These are phyloP conservation scores for Monilinia aucupariae DNA, from an alignment of 2,329 filamentous ascomycete genomes.

Conservation along the genomic window DNA sequence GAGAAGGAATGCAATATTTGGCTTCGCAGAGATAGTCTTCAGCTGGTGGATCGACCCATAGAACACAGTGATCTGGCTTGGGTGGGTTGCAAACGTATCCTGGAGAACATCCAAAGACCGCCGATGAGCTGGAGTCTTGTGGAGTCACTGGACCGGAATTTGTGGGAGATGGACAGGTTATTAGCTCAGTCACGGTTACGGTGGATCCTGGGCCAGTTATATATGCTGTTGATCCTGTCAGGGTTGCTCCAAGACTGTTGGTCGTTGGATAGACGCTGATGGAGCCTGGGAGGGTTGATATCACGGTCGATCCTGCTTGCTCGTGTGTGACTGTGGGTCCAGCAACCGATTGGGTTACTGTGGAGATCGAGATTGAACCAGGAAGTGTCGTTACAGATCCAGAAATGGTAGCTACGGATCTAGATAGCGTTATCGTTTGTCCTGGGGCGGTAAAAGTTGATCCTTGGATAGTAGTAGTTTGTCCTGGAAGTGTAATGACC, in stretches of 20 bases:
- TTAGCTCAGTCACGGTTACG: slow-evolving; percentile 20
- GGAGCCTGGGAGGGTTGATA: slow-evolving; percentile 13
- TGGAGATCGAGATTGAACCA: slow-evolving; percentile 9
- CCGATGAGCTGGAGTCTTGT: slow-evolving; percentile 28
- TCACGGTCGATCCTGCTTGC: slow-evolving; percentile 19
- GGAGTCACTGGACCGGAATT: slow-evolving; percentile 25
- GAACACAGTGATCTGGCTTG: slow-evolving; percentile 37
- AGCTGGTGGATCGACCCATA: slow-evolving; percentile 39
- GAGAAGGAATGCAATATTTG: slow-evolving; percentile 37
- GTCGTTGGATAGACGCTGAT: slow-evolving; percentile 18
- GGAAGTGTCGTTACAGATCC: slow-evolving; percentile 15
- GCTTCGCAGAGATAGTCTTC: slow-evolving; percentile 38
- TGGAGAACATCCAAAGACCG: slow-evolving; percentile 42
- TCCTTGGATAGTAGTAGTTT: neutral
- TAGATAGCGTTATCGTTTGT: neutral
- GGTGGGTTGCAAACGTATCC: slow-evolving; percentile 40
- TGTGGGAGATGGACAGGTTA: slow-evolving; percentile 28
- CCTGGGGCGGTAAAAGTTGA: slow-evolving; percentile 2
- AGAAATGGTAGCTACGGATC: neutral
- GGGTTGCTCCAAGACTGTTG: slow-evolving; percentile 10
- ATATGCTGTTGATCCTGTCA: slow-evolving; percentile 13
- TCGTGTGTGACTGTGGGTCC: slow-evolving; percentile 5
- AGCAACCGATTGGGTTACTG: slow-evolving; percentile 9
- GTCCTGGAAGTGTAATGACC: neutral
- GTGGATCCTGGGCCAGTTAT: slow-evolving; percentile 17